A percentile compares a stretch with the other conserved stretches of the same genome.
These are phyloP conservation scores for Phlegmacium glaucopus DNA, from an alignment of 768 basidiomycete genomes.

Conservation along the genomic window DNA sequence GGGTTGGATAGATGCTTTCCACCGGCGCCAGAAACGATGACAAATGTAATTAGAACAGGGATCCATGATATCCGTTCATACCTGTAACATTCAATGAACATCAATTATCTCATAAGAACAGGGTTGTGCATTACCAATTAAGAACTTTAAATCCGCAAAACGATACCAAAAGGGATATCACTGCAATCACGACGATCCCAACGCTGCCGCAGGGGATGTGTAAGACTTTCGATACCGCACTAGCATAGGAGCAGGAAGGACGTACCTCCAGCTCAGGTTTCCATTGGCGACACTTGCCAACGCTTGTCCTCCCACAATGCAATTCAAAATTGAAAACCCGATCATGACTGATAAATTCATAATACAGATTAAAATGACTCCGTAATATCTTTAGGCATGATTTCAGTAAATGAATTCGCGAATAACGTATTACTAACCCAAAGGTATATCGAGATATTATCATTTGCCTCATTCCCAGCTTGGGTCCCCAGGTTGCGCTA, in stretches of 20 bases:
- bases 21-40: slow-evolving; percentile 70
- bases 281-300: slow-evolving; percentile 38
- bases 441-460: slow-evolving; percentile 53
- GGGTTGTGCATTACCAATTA: slow-evolving; percentile 32
- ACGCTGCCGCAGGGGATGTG: slow-evolving; percentile 39
- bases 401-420: neutral
- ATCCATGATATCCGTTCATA: slow-evolving; percentile 79
- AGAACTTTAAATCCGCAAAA: slow-evolving; percentile 55
- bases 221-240: neutral
- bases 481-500: slow-evolving; percentile 69
- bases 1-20: slow-evolving; percentile 61
- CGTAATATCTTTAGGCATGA: slow-evolving; percentile 35
- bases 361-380: slow-evolving; percentile 53
- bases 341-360: slow-evolving; percentile 62
- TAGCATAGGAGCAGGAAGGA: slow-evolving; percentile 6
- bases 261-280: slow-evolving; percentile 42
- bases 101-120: neutral
- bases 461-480: slow-evolving; percentile 85
- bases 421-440: slow-evolving; percentile 25
- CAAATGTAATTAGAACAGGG: slow-evolving; percentile 69
- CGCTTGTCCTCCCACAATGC: slow-evolving; percentile 65
- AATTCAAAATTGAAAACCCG: slow-evolving; percentile 71
- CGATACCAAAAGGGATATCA: slow-evolving; percentile 63
- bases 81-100: slow-evolving; percentile 20
- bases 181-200: slow-evolving; percentile 75